Base-by-base conservation (phyloP, 257 asterid genomes). In the Lantana camara region DNA sequence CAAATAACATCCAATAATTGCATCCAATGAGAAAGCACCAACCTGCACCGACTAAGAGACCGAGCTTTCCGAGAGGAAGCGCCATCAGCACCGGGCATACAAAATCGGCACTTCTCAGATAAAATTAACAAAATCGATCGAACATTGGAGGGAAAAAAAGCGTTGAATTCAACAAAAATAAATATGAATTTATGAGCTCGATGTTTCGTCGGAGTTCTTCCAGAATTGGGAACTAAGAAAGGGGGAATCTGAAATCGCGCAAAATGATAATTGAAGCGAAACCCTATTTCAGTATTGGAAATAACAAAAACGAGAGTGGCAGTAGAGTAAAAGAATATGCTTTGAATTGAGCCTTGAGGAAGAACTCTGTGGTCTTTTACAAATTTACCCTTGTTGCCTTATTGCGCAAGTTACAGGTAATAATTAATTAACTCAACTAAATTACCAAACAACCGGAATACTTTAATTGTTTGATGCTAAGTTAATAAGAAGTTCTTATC, bases 41-140 rank as follows among this genome's bases (percentile, higher is more conserved):
- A 90, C 99, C 99, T 65, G 99, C 94, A 62, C 99, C 99, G 44
- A 88, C 77, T 81, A 90, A 65, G 67, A 93, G 73, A 12, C 92
- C 68, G 61, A 93, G 87, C 89, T 93, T 93, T 73, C 95, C 96
- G 32, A 93, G 68, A 56, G 97, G 76, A 56, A 93, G 89, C 57
- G 99, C 95, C 97, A 90, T 90, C 9, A 45, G 52, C 77, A 60
- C 72, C 23, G 57, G 42, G 56, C n/a, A 30, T 13, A 60, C 7
- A 60, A 44, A 64, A 64, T 32, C 54, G 65, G 68, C 46, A 40
- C 32, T 45, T 50, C 32, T 56, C 16, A 50, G 62, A 15, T 21
- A 38, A 69, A 66, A 60, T 67, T 54, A 72, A 69, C 68, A 51
- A 30, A 29, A 57, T 4, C 1, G 21, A 54, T 22, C 27, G 55